Conservation (phyloP, 1,284 basidiomycete species). For the Puccinia brachypodii region DNA sequence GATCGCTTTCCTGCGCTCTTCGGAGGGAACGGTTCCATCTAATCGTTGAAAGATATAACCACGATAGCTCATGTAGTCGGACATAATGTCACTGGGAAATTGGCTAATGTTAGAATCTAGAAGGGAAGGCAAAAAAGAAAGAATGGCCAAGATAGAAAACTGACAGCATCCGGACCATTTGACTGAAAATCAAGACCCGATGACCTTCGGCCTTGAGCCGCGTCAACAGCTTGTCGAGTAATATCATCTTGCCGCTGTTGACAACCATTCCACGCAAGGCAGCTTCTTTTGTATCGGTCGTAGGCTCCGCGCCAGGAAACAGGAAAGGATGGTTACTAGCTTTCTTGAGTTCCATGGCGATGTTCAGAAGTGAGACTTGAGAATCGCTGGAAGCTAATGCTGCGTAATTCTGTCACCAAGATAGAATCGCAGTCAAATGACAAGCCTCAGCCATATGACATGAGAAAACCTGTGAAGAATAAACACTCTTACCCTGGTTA, state of each 20-base stretch:
- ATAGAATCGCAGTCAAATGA: background rate
- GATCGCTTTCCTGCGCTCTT: constrained; percentile 79
- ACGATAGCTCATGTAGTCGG: constrained; percentile 88
- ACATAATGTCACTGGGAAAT: constrained; percentile 74
- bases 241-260: constrained; percentile 61
- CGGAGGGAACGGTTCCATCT: constrained; percentile 73
- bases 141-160: constrained; percentile 28
- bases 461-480: constrained; percentile 64
- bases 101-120: background rate
- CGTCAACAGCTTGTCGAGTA: constrained; percentile 60
- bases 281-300: constrained; percentile 74
- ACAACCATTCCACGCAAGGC: constrained; percentile 60
- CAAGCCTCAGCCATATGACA: background rate
- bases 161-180: constrained; percentile 94
- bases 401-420: constrained; percentile 11
- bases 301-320: constrained; percentile 89
- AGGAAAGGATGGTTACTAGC: constrained; percentile 86
- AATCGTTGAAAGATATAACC: constrained; percentile 80
- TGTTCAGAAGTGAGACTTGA: constrained; percentile 53
- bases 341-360: constrained; percentile 58
- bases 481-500: constrained; percentile 71
- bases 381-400: constrained; percentile 43
- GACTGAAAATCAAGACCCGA: constrained; percentile 67
- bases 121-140: background rate
- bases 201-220: constrained; percentile 60